Conservation (phyloP, 2,329 filamentous ascomycete genomes). For the Ambrosiella xylebori region DNA sequence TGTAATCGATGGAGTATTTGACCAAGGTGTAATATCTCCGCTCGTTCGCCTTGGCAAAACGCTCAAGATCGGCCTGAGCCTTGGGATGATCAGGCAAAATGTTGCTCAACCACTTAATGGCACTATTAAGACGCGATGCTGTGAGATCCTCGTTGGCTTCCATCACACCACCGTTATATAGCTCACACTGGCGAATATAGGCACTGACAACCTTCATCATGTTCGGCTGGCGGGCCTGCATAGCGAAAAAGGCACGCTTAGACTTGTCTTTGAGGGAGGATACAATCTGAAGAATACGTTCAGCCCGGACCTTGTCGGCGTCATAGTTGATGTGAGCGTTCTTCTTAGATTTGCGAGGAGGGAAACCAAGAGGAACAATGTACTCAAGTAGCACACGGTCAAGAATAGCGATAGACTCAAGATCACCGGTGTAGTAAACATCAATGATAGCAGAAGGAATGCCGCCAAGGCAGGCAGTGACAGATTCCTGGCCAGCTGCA, state of each 20-base stretch:
- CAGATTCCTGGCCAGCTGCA: slow-evolving; percentile 60
- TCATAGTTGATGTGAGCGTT: slow-evolving; percentile 31
- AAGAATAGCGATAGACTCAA: slow-evolving; percentile 67
- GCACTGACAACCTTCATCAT: slow-evolving; percentile 56
- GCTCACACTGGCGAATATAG: slow-evolving; percentile 73
- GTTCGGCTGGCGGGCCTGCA: slow-evolving; percentile 61
- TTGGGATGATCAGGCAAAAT: slow-evolving; percentile 60
- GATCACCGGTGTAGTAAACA: slow-evolving; percentile 77
- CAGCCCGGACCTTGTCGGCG: slow-evolving; percentile 60
- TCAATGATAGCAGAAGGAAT: slow-evolving; percentile 77
- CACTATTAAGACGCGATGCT: slow-evolving; percentile 52
- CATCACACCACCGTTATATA: slow-evolving; percentile 74
- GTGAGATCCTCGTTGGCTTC: slow-evolving; percentile 52
- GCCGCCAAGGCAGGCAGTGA: slow-evolving; percentile 56
- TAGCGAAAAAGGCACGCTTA: slow-evolving; percentile 73
- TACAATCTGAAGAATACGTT: slow-evolving; percentile 68
- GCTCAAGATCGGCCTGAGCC: slow-evolving; percentile 62
- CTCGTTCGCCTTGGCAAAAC: slow-evolving; percentile 82
- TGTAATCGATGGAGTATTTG: slow-evolving; percentile 65
- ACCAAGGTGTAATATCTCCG: slow-evolving; percentile 79
- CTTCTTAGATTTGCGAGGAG: slow-evolving; percentile 46
- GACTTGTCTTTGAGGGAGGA: slow-evolving; percentile 61
- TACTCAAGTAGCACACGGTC: slow-evolving; percentile 76
- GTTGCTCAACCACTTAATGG: slow-evolving; percentile 55
- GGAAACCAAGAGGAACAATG: slow-evolving; percentile 77